Base-by-base conservation (phyloP, 2,329 filamentous ascomycete genomes). In the Penicillium sp. region DNA sequence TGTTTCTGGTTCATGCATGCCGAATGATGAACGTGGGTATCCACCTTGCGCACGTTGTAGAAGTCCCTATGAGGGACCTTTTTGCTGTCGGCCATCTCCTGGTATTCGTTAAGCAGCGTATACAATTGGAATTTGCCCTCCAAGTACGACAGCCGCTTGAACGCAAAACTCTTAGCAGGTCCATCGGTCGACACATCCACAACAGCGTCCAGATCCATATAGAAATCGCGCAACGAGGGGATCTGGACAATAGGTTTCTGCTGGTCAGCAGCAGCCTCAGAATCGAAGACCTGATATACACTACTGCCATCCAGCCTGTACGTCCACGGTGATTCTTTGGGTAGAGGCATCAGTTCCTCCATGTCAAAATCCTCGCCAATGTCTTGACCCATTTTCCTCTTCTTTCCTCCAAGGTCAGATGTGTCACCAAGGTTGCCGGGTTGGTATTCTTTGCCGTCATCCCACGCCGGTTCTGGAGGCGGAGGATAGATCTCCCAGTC, bases 1-100 rank as follows among this genome's bases (percentile, higher is more conserved):
- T 99, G 94, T 78, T 99, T 99, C 76, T 99, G 94, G 72, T 99
- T 99, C 94, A 99, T 99, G 74, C 94, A 99, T 25, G 94, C 94
- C 17, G 94, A 99, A 75, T 99, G 94, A 73, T 99, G 94, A 67
- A 99, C 94, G 82, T 99, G 94, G 9, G 94, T 99, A 72, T 99
- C 94, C 50, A 99, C 94, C 75, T 99, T 99, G 72, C 94, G 86
- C 49, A 99, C 94, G 71, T 99, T 99, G 81, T 99, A 99, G 72
- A 99, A 99, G 76, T 99, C 94, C 79, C 94, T 87, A 76, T 99
- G 94, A 3, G 94, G 94, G 54, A 97, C 94, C 68, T 90, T 93
- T 75, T 99, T 99, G 74, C 91, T 97, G 79, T 99, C 94, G 58
- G 94, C 93, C 52, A 95, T 94, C 76, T 99, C 94, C 72, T 97